Evolutionary conservation across 2,329 filamentous ascomycete species (phyloP), one percentile per base, ranked within the genome.

Genomic region (Colletotrichum karsti): DNA sequence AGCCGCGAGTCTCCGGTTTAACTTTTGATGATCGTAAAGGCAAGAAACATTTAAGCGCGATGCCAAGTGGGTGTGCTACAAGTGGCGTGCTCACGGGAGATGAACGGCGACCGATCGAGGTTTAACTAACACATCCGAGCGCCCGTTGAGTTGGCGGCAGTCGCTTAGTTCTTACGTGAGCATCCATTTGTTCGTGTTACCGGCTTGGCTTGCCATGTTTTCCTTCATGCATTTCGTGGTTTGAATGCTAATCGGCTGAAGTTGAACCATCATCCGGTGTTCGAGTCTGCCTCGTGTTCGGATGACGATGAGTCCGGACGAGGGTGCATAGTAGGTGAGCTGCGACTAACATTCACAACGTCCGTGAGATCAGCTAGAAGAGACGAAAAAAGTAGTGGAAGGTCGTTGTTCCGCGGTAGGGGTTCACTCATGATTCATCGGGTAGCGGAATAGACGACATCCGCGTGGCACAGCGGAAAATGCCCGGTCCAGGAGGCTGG

Each of bases 381-480:
- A 26, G 2, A 7, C 51, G 5, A 3, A 15, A 1, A 13, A 41
- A 24, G 3, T 2, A 4, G 30, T 22, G 50, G 20, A 37, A 10
- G 10, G 2, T 15, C 33, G 4, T 28, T 35, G 5, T 41, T n/a
- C 51, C 51, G 51, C 3, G 15, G 8, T 35, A 41, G 18, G 33
- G 51, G 22, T 22, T 24, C 8, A 4, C 46, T 50, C 24, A 24
- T 46, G 20, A 39, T 30, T 26, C 8, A 12, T 12, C n/a, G 28
- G 56, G 33, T 22, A 0, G 28, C 56, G 58, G 58, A 20, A 53
- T 41, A 20, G 39, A 53, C 46, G 3, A 3, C 5, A 53, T 51
- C 58, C 58, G 58, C 58, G 58, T 61, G 58, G 46, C 46, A 61
- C 46, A 61, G 58, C 58, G 42, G 22, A 37, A 30, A 24, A 20